Percentiles rank a stretch among this genome's conserved stretches.
phyloP scores from a whole-genome alignment of 78 protist species.

The Bodo saltans region DNA sequence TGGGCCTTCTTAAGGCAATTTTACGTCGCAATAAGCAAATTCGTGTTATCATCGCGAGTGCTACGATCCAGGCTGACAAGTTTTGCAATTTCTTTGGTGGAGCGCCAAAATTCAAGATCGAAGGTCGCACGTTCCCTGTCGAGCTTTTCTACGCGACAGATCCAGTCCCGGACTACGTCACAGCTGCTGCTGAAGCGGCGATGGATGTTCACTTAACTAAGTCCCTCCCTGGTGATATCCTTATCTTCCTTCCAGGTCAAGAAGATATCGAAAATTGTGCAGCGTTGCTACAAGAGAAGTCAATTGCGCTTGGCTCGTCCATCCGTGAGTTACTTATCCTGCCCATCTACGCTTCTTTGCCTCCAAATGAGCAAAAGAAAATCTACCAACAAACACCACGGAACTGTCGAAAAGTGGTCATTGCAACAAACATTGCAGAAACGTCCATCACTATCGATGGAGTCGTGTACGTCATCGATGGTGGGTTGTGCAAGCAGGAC shows the following conservation, averaged over 20 bases:
- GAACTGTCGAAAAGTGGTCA: slow-evolving; percentile 43
- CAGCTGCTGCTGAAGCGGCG: background rate
- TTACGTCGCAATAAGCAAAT: background rate
- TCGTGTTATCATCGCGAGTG: slow-evolving; percentile 24
- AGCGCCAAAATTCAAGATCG: slow-evolving; percentile 49
- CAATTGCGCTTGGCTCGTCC: background rate
- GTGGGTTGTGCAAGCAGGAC: slow-evolving; percentile 49
- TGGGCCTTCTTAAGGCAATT: slow-evolving; percentile 3
- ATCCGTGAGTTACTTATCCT: slow-evolving; percentile 56
- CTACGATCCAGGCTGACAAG: slow-evolving; percentile 11
- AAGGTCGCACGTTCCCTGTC: slow-evolving; percentile 90
- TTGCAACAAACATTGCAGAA: slow-evolving; percentile 68
- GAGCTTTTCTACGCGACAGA: slow-evolving; percentile 68
- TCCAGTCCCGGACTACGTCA: background rate
- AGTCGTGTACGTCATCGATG: slow-evolving; percentile 58
- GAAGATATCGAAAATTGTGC: slow-evolving; percentile 51
- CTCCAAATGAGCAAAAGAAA: slow-evolving; percentile 70
- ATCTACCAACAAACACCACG: slow-evolving; percentile 65
- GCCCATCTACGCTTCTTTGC: slow-evolving; percentile 90
- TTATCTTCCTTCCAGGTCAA: slow-evolving; percentile 81
- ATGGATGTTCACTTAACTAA: background rate
- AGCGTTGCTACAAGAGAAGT: background rate
- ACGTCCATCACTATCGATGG: slow-evolving; percentile 61
- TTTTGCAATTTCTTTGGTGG: slow-evolving; percentile 35
- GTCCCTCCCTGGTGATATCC: slow-evolving; percentile 67